These are phyloP conservation scores for Melampsora americana DNA, from an alignment of 1,284 basidiomycete genomes.

Conservation along the genomic window DNA sequence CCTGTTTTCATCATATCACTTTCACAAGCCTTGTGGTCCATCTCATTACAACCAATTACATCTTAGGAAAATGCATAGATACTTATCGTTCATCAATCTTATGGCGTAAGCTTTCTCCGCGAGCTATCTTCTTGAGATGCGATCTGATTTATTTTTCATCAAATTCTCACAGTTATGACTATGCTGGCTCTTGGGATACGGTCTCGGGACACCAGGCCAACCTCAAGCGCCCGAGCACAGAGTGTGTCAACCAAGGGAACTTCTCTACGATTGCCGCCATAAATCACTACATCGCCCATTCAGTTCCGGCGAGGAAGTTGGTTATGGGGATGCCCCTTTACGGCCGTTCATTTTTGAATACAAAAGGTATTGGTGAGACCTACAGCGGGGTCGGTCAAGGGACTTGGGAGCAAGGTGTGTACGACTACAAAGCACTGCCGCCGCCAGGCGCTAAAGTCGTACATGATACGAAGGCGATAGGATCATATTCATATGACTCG, in stretches of 20 bases:
- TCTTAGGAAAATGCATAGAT: constrained; percentile 26
- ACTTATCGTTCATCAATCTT: constrained; percentile 41
- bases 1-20: constrained; percentile 5
- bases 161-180: constrained; percentile 29
- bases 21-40: constrained; percentile 41
- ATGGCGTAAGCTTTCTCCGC: constrained; percentile 38
- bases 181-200: constrained; percentile 44
- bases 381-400: constrained; percentile 41
- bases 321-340: constrained; percentile 44
- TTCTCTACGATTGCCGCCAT: constrained; percentile 39
- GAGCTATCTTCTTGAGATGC: not conserved
- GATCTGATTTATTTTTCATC: not conserved
- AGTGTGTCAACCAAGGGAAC: constrained; percentile 39
- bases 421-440: constrained; percentile 42
- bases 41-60: constrained; percentile 43
- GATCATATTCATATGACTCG: constrained; percentile 34
- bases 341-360: constrained; percentile 43
- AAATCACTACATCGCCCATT: constrained; percentile 35
- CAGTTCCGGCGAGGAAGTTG: constrained; percentile 25
- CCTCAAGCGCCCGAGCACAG: constrained; percentile 13
- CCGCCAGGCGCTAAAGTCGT: constrained; percentile 13
- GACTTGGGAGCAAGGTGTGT: constrained; percentile 41
- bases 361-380: constrained; percentile 38
- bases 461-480: constrained; percentile 32
- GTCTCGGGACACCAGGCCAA: constrained; percentile 44